Conservation (phyloP, 129 eudicot genomes). For the Helianthus tuberosus region DNA sequence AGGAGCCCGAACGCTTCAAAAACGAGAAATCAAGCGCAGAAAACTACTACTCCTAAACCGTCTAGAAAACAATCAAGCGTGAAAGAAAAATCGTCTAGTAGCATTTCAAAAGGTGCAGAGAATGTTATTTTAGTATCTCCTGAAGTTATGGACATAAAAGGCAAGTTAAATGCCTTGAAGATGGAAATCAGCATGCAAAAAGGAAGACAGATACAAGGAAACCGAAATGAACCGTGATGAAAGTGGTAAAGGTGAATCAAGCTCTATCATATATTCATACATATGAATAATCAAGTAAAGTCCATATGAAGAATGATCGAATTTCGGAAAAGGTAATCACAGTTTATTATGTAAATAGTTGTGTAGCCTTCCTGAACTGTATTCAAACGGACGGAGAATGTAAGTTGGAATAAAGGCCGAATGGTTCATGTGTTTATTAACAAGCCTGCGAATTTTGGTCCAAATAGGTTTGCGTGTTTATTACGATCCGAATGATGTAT, state of each 20-base stretch:
- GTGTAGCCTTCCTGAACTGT: not conserved
- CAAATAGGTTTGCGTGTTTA: not conserved
- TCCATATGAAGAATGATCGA: not conserved
- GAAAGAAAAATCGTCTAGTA: constrained; percentile 1
- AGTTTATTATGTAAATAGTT: not conserved
- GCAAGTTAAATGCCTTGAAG: constrained; percentile 36
- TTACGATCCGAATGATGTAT: not conserved
- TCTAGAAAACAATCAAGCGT: constrained; percentile 17
- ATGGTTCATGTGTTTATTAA: not conserved
- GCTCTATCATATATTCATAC: not conserved
- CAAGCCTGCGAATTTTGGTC: not conserved
- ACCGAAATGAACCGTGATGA: constrained; percentile 2
- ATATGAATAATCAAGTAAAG: not conserved
- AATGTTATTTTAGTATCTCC: constrained; percentile 28
- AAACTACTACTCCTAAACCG: not conserved
- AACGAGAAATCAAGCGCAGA: constrained; percentile 15
- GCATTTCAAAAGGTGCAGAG: constrained; percentile 1
- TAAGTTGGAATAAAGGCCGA: not conserved
- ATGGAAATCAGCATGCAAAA: constrained; percentile 34
- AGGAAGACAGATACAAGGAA: constrained; percentile 18
- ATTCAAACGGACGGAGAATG: not conserved
- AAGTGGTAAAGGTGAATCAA: constrained; percentile 6
- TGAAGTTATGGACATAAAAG: constrained; percentile 41
- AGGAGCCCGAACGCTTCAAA: constrained; percentile 22
- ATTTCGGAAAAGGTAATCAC: not conserved